Evolutionary conservation across 257 asterid species (phyloP).

Genomic region (Eustoma russellianum): DNA sequence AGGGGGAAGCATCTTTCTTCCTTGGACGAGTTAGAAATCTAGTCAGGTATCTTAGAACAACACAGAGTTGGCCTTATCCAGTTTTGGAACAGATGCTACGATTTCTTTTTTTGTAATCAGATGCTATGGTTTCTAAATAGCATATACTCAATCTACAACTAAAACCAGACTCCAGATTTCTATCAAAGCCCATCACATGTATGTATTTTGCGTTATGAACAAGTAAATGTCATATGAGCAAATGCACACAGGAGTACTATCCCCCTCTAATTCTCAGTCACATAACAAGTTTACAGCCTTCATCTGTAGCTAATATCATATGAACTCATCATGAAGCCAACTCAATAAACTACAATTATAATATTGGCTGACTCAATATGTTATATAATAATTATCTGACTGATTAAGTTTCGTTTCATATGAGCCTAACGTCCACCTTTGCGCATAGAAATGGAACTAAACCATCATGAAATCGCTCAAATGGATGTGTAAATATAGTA

Average conservation of each 20-base stretch:
- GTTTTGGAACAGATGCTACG: neutral
- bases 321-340: neutral
- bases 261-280: neutral
- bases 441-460: no score
- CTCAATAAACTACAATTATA: no score
- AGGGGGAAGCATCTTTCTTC: slow-evolving; percentile 34
- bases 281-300: slow-evolving; percentile 1
- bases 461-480: neutral
- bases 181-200: no score
- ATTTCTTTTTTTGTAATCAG: no score
- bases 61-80: slow-evolving; percentile 2
- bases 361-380: neutral
- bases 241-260: neutral
- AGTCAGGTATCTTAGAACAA: slow-evolving; percentile 1
- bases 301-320: slow-evolving; percentile 2
- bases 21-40: slow-evolving; percentile 13
- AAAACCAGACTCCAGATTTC: neutral
- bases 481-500: neutral
- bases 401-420: no score
- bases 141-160: slow-evolving; percentile 8
- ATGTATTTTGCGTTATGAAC: neutral
- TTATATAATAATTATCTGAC: no score
- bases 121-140: slow-evolving; percentile 1
- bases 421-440: no score
- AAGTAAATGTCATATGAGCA: neutral